Base-by-base conservation (phyloP, 2,329 filamentous ascomycete genomes). In the Epichloe festucae region DNA sequence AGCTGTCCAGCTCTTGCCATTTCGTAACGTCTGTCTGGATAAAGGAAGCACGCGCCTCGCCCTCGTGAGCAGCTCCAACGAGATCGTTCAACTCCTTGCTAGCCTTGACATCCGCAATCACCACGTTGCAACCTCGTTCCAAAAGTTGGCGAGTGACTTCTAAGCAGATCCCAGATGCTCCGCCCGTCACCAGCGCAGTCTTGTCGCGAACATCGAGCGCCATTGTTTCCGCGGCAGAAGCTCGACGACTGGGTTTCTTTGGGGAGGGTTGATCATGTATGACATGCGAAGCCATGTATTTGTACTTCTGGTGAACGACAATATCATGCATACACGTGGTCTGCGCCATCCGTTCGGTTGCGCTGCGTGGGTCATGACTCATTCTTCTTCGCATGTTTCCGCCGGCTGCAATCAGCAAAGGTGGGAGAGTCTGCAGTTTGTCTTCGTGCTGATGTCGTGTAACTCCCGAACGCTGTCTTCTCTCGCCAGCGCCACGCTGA, bases 21-120 rank as follows among this genome's bases (percentile, higher is more conserved):
- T 59, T 57, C 4, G 65, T 61, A 10, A 70, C 68, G 55, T 70
- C 66, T 11, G 66, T 68, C 54, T 61, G 57, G 31, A 64, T 58
- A 54, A 68, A 70, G n/a, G 66, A 52, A 5, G 60, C 65, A 31
- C 59, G 56, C 3, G 58, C 49, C 31, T 50, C 51, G 35, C 62
- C 52, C 12, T 40, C 35, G 2, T 38, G 12, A 21, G 2, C 19
- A 15, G 14, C 10, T 7, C 40, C 15, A 15, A 46, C 10, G n/a
- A 52, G 47, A 14, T 17, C 21, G 14, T 46, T 17, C 23, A 67
- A 62, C 55, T 67, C 65, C 1, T 63, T 61, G 0, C 65, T 64
- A 0, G 70, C 58, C 7, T 58, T 50, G 0, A 70, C 53, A 57
- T 71, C 68, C 46, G 63, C 68, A 34, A 70, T 54, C 11, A 69